Evolutionary conservation across 495 filamentous ascomycete species (phyloP).

Genomic region (Cairneyella variabilis): DNA sequence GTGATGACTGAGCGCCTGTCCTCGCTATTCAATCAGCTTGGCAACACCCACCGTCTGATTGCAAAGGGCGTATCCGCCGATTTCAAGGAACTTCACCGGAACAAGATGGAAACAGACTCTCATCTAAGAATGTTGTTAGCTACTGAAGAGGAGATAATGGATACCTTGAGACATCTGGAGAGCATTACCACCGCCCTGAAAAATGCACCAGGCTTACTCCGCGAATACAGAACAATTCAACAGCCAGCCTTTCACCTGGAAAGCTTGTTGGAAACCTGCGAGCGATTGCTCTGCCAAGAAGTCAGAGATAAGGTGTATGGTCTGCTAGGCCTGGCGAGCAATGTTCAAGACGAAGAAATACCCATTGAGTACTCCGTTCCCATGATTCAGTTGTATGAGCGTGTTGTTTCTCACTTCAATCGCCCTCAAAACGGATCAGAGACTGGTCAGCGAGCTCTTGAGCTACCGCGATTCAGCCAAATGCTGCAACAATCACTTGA

Average conservation of each 20-base stretch:
- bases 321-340: background rate
- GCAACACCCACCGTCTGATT: too few species aligned
- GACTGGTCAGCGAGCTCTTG: background rate
- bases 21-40: too few species aligned
- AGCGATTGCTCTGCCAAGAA: background rate
- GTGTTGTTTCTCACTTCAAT: background rate
- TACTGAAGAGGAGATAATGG: too few species aligned
- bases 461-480: background rate
- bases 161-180: background rate
- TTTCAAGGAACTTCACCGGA: too few species aligned
- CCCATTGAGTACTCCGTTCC: background rate
- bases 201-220: background rate
- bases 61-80: too few species aligned
- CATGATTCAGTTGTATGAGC: background rate
- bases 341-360: background rate
- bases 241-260: background rate
- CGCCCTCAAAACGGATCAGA: background rate
- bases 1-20: too few species aligned
- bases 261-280: background rate
- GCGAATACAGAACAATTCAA: background rate
- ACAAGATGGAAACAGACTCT: too few species aligned
- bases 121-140: too few species aligned
- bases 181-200: background rate
- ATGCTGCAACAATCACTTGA: background rate
- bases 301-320: constrained; percentile 5